phyloP scores from a whole-genome alignment of 768 basidiomycete genomes.

The Lactarius evosmus region DNA sequence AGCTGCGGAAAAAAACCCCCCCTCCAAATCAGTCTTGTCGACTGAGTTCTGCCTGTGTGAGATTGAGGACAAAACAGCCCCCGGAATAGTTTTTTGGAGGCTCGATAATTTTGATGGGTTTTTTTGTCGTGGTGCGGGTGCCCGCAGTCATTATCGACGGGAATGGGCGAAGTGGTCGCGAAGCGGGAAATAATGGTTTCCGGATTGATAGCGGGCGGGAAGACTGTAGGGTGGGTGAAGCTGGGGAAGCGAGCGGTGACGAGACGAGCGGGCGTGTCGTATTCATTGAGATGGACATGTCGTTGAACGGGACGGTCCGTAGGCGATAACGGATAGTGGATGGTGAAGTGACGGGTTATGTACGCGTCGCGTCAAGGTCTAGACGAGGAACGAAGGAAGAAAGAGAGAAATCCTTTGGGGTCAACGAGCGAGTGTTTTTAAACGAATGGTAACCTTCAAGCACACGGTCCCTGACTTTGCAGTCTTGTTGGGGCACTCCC shows the following conservation, averaged over 20 bases:
- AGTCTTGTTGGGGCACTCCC: conserved; percentile 14
- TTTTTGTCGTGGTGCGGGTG: conserved; percentile 33
- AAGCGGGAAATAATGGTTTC: conserved; percentile 54
- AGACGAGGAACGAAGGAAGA: neutral
- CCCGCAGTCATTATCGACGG: conserved; percentile 50
- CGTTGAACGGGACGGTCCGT: conserved; percentile 35
- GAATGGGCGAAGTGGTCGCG: conserved; percentile 78
- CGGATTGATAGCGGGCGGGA: conserved; percentile 36
- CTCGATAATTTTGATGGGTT: conserved; percentile 72
- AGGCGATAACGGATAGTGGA: conserved; percentile 37
- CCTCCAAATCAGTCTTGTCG: conserved; percentile 49
- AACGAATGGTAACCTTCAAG: conserved; percentile 6
- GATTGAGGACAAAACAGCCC: conserved; percentile 65
- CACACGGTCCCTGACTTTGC: neutral
- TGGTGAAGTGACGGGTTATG: neutral
- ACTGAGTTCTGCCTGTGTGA: conserved; percentile 81
- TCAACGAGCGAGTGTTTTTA: conserved; percentile 15
- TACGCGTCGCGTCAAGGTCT: conserved; percentile 1
- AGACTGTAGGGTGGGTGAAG: conserved; percentile 2
- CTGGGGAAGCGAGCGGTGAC: conserved; percentile 25
- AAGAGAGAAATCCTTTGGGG: neutral
- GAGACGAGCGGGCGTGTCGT: conserved; percentile 26
- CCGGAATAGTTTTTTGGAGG: conserved; percentile 69
- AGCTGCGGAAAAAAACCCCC: neutral
- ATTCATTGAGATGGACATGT: conserved; percentile 54